A percentile compares a stretch with the other conserved stretches of the same genome.
phyloP scores from a whole-genome alignment of 1,284 basidiomycete genomes.

The Rhodotorula mucilaginosa region DNA sequence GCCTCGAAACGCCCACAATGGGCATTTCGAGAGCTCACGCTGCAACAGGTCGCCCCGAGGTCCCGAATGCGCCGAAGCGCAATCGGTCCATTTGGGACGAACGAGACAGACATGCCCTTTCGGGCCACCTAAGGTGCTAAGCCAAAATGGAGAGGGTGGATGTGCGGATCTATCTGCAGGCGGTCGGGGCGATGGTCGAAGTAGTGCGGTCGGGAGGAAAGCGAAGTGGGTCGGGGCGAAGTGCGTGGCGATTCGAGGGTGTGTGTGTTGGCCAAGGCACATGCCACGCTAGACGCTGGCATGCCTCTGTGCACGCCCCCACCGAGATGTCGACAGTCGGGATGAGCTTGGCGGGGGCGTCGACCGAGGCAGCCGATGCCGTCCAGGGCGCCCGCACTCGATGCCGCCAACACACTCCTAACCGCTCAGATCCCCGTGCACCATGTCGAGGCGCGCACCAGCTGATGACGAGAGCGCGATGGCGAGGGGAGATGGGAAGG shows the following conservation, averaged over 20 bases:
- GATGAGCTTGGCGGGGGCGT: not conserved
- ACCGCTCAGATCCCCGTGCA: no score
- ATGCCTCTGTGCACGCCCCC: not conserved
- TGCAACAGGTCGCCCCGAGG: not conserved
- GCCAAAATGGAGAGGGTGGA: not conserved
- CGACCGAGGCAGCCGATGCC: not conserved
- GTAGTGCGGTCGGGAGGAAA: not conserved
- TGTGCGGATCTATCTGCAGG: no score
- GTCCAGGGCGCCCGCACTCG: not conserved
- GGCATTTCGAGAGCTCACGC: no score
- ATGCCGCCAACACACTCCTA: not conserved
- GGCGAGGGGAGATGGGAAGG: not conserved
- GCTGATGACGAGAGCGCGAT: no score
- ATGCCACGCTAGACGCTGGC: not conserved
- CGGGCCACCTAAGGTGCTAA: conserved; percentile 42
- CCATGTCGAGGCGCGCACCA: not conserved
- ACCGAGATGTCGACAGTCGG: not conserved
- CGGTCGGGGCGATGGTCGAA: no score
- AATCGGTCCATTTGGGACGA: not conserved
- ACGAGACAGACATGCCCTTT: conserved; percentile 29
- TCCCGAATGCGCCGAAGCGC: not conserved
- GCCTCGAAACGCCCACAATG: no score
- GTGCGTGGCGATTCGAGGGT: not conserved
- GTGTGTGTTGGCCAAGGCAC: not conserved
- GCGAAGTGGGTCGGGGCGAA: not conserved